These are phyloP conservation scores for Coemansia umbellata DNA, from an alignment of 192 early-diverging fungal genomes.

Conservation along the genomic window DNA sequence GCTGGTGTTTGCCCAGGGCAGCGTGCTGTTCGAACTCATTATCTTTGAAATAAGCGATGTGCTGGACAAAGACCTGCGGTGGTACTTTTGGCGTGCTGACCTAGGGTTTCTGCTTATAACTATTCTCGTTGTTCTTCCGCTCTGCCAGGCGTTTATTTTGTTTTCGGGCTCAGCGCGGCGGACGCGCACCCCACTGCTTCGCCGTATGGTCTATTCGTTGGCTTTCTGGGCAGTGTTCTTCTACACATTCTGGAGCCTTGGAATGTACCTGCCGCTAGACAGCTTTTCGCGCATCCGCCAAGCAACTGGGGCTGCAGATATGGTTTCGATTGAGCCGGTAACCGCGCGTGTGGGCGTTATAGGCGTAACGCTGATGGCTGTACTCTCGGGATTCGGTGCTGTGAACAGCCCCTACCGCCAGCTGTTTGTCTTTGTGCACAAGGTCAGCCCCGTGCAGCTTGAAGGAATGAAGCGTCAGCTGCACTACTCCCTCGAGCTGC, in stretches of 20 bases:
- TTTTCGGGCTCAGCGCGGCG: slow-evolving; percentile 38
- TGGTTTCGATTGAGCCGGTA: slow-evolving; percentile 60
- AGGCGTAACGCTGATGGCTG: slow-evolving; percentile 90
- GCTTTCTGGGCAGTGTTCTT: slow-evolving; percentile 50
- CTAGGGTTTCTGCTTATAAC: slow-evolving; percentile 64
- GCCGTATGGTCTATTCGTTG: slow-evolving; percentile 28
- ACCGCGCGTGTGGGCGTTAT: slow-evolving; percentile 84
- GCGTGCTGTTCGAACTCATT: slow-evolving; percentile 77
- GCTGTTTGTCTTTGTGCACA: slow-evolving; percentile 76
- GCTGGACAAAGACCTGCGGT: slow-evolving; percentile 63
- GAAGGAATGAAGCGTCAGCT: slow-evolving; percentile 64
- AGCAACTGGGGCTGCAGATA: slow-evolving; percentile 36
- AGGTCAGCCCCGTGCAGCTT: slow-evolving; percentile 45
- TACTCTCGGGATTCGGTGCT: slow-evolving; percentile 91
- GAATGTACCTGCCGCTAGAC: slow-evolving; percentile 57
- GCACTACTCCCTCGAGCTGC: slow-evolving; percentile 60
- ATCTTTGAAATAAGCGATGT: slow-evolving; percentile 77
- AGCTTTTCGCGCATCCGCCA: slow-evolving; percentile 42
- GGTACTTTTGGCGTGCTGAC: slow-evolving; percentile 72
- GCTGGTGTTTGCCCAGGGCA: slow-evolving; percentile 69
- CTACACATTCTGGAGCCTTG: slow-evolving; percentile 62
- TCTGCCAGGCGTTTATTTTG: slow-evolving; percentile 67
- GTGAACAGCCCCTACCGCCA: slow-evolving; percentile 89
- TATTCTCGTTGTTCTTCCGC: slow-evolving; percentile 69
- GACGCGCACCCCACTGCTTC: slow-evolving; percentile 17